A percentile compares a stretch with the other conserved stretches of the same genome.
Conservation (phyloP, 1,284 basidiomycete genomes). For the Boletus smithii region DNA sequence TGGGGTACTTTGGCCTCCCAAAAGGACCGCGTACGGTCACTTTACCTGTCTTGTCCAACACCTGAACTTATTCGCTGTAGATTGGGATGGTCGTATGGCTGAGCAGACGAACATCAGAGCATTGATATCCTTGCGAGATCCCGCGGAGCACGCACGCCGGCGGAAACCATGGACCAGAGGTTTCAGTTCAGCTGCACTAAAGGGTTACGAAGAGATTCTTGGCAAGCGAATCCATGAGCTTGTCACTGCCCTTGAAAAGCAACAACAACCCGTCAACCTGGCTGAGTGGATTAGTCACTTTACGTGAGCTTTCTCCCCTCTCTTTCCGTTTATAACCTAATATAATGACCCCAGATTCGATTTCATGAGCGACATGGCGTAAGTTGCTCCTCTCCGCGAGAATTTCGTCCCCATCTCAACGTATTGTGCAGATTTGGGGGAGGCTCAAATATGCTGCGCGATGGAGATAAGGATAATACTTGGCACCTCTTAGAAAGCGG, state of each 20-base stretch:
- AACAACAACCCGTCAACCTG: conserved; percentile 39
- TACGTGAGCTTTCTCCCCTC: conserved; percentile 39
- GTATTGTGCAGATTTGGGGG: conserved; percentile 44
- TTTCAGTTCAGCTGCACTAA: conserved; percentile 47
- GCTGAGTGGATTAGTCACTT: conserved; percentile 49
- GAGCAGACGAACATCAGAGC: conserved; percentile 29
- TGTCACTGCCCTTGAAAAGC: conserved; percentile 36
- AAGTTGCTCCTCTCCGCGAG: conserved; percentile 22
- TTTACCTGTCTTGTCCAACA: neutral
- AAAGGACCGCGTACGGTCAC: conserved; percentile 49
- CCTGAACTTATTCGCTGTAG: conserved; percentile 18
- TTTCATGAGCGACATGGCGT: conserved; percentile 64
- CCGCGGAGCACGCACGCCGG: conserved; percentile 42
- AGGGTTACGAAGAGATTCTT: conserved; percentile 49
- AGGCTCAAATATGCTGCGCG: conserved; percentile 41
- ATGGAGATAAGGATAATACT: conserved; percentile 39
- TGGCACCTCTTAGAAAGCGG: conserved; percentile 39
- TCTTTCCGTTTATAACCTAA: conserved; percentile 13
- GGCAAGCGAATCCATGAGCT: conserved; percentile 39
- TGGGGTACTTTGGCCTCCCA: conserved; percentile 46
- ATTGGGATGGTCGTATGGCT: conserved; percentile 36
- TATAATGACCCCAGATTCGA: conserved; percentile 44
- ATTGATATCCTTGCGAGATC: conserved; percentile 35
- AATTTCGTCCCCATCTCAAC: conserved; percentile 7
- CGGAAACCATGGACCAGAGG: conserved; percentile 53